phyloP scores from a whole-genome alignment of 331 rosid genomes.

The Malus hybrid region DNA sequence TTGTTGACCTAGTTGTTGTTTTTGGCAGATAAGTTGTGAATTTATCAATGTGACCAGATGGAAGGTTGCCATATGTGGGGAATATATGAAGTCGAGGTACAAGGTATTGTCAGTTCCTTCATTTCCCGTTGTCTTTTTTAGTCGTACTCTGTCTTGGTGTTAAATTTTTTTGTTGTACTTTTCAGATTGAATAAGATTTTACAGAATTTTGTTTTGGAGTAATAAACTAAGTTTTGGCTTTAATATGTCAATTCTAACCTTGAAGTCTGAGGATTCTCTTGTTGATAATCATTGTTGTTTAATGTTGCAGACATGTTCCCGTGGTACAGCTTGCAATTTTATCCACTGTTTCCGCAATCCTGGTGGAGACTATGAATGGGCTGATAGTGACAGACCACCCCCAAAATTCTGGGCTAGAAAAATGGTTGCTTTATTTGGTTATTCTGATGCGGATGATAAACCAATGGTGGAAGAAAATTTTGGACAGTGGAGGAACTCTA shows the following conservation, averaged over 20 bases:
- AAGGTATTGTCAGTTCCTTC: conserved; percentile 41
- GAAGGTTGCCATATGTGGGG: conserved; percentile 98
- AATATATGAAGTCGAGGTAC: conserved; percentile 83
- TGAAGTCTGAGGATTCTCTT: neutral
- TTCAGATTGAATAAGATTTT: neutral
- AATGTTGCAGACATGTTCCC: conserved; percentile 74
- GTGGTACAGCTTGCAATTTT: conserved; percentile 87
- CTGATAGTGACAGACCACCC: conserved; percentile 79
- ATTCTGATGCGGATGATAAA: conserved; percentile 35
- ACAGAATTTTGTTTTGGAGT: conserved; percentile 8
- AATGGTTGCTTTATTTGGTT: conserved; percentile 76
- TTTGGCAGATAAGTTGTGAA: conserved; percentile 64
- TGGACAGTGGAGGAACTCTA: conserved; percentile 24
- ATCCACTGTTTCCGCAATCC: conserved; percentile 94
- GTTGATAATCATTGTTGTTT: conserved; percentile 11
- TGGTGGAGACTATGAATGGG: conserved; percentile 95
- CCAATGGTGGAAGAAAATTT: conserved; percentile 23
- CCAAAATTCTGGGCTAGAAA: conserved; percentile 69
- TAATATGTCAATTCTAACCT: neutral
- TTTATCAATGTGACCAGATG: conserved; percentile 77
- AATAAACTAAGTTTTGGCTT: neutral
- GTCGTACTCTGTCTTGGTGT: conserved; percentile 11
- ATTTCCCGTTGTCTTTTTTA: conserved; percentile 7
- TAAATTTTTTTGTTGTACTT: conserved; percentile 7
- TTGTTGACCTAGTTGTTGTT: conserved; percentile 13